Conservation (phyloP, 129 eudicot species). For the sunflower (Helianthus annuus) region HanXRQr2.0-SUNRISE NC_035436.2:8209787-8210286, state of each 20-base stretch:
- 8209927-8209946: constrained; percentile 9
- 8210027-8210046: constrained; percentile 2
- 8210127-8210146: neutral
- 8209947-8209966: constrained; percentile 15
- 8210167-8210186: constrained; percentile 24
- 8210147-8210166: neutral
- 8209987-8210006: neutral
- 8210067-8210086: constrained; percentile 26
- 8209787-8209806: too few relatives aligned
- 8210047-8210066: constrained; percentile 22
- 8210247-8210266: neutral
- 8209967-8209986: constrained; percentile 35
- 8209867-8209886: too few relatives aligned
- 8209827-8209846: too few relatives aligned
- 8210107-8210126: neutral
- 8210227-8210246: constrained; percentile 12
- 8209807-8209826: too few relatives aligned
- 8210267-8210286: too few relatives aligned
- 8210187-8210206: constrained; percentile 34
- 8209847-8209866: too few relatives aligned
- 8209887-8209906: too few relatives aligned
- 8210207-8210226: constrained; percentile 22
- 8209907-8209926: too few relatives aligned
- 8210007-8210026: constrained; percentile 24
- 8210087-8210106: neutral